phyloP scores from a whole-genome alignment of 2,329 filamentous ascomycete species.

The Ramularia endophylla region DNA sequence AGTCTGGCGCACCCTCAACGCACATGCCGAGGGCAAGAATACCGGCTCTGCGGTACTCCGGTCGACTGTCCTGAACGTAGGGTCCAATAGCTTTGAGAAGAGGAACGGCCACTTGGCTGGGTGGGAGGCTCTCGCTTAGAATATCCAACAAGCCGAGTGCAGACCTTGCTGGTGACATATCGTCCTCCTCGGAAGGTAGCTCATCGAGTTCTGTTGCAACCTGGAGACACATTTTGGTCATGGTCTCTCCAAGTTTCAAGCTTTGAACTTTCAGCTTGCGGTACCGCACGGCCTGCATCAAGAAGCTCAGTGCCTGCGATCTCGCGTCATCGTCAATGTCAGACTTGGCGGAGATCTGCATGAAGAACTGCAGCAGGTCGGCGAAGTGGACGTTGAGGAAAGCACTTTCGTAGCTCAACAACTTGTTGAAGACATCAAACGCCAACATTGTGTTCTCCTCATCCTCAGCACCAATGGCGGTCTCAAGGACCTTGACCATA shows the following conservation, averaged over 20 bases:
- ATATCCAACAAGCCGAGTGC: conserved; percentile 85
- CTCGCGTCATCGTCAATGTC: conserved; percentile 77
- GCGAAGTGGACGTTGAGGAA: conserved; percentile 80
- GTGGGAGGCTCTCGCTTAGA: conserved; percentile 79
- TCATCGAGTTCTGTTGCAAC: conserved; percentile 86
- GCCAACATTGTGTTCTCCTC: conserved; percentile 85
- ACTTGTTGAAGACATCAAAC: conserved; percentile 95
- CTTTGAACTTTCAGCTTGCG: conserved; percentile 93
- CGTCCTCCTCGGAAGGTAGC: conserved; percentile 66
- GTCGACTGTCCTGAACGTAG: conserved; percentile 68
- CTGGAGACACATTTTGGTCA: conserved; percentile 81
- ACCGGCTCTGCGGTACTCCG: conserved; percentile 79
- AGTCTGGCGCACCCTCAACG: conserved; percentile 94
- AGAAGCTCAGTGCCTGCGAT: conserved; percentile 84
- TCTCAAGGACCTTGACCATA: conserved; percentile 87
- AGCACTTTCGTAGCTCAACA: conserved; percentile 81
- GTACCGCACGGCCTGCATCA: conserved; percentile 87
- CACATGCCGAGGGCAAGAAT: conserved; percentile 90
- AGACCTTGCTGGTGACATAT: conserved; percentile 76
- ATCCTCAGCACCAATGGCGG: conserved; percentile 64
- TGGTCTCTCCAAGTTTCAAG: conserved; percentile 76
- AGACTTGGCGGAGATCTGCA: conserved; percentile 72
- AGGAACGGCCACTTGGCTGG: conserved; percentile 89
- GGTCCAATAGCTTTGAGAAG: conserved; percentile 78
- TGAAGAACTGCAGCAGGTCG: conserved; percentile 90